These are phyloP conservation scores for Colletotrichum coccodes DNA, from an alignment of 2,329 filamentous ascomycete genomes.

Conservation along the genomic window DNA sequence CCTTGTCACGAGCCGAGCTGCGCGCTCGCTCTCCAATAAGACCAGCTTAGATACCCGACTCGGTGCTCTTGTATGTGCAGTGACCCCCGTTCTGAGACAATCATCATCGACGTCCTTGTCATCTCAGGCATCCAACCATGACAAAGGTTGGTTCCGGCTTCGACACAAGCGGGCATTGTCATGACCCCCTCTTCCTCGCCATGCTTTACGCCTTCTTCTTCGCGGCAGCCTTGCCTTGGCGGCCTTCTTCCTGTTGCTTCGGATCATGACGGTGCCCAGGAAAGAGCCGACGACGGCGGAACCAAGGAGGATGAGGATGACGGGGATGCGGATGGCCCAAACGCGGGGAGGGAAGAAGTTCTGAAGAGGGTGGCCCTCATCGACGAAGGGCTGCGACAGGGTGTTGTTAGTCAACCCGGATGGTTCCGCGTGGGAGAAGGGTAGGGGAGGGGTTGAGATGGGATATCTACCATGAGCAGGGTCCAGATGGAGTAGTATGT, in stretches of 20 bases:
- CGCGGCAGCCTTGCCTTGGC: conserved; percentile 86
- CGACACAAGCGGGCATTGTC: neutral
- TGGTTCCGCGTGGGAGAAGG: neutral
- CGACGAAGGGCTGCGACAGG: conserved; percentile 86
- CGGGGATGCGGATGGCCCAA: conserved; percentile 98
- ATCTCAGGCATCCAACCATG: neutral
- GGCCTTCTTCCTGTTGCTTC: conserved; percentile 97
- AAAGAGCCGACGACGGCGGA: conserved; percentile 96
- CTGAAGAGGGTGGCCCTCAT: conserved; percentile 92
- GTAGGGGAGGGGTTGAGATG: conserved; percentile 14
- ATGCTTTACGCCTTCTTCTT: conserved; percentile 83
- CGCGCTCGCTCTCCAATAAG: conserved; percentile 25
- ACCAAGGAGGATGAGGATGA: conserved; percentile 92
- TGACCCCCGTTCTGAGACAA: neutral
- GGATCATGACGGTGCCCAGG: conserved; percentile 97
- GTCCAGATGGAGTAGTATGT: conserved; percentile 98
- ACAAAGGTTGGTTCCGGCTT: neutral
- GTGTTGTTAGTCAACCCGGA: conserved; percentile 25
- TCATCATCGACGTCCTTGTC: neutral
- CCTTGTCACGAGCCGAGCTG: conserved; percentile 10
- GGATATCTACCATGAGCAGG: conserved; percentile 82
- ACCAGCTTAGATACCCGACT: conserved; percentile 31
- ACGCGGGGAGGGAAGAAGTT: conserved; percentile 96
- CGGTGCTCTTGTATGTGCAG: neutral
- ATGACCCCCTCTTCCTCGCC: neutral